These are phyloP conservation scores for Colletotrichum spinosum DNA, from an alignment of 2,329 filamentous ascomycete genomes.

Conservation along the genomic window DNA sequence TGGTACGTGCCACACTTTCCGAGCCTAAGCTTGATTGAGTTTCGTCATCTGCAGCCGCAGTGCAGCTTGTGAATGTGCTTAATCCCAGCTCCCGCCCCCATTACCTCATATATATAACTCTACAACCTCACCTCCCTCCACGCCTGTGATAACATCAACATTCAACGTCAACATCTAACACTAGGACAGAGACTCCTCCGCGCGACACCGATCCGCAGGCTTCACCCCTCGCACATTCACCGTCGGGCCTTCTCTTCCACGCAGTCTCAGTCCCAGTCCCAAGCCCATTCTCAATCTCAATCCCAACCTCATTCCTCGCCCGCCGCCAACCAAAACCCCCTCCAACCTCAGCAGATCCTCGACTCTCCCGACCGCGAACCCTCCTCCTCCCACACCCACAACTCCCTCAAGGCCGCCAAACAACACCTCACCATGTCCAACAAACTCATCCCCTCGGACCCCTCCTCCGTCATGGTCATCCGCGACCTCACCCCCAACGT, in stretches of 20 bases:
- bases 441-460: conserved; percentile 76
- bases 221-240: conserved; percentile 11
- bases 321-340: conserved; percentile 16
- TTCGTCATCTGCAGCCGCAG: too few relatives aligned
- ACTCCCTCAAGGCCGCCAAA: conserved; percentile 8
- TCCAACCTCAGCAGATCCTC: conserved; percentile 25
- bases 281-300: conserved; percentile 11
- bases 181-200: conserved; percentile 12
- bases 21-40: not conserved
- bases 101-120: conserved; percentile 23
- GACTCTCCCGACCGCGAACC: conserved; percentile 31
- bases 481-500: conserved; percentile 84
- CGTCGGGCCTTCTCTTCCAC: conserved; percentile 30
- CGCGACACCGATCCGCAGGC: conserved; percentile 14
- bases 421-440: conserved; percentile 62
- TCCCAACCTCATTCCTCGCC: conserved; percentile 11
- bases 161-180: too few relatives aligned
- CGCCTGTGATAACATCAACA: not conserved
- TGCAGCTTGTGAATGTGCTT: conserved; percentile 4
- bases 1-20: conserved; percentile 25
- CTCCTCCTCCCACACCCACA: not conserved
- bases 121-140: not conserved
- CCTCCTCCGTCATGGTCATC: conserved; percentile 89
- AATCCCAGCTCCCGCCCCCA: conserved; percentile 13
- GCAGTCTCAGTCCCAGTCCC: conserved; percentile 27